Percentiles rank a stretch among this genome's conserved stretches.
phyloP scores from a whole-genome alignment of 2,329 filamentous ascomycete genomes.

The Curvularia verruculosa region DNA sequence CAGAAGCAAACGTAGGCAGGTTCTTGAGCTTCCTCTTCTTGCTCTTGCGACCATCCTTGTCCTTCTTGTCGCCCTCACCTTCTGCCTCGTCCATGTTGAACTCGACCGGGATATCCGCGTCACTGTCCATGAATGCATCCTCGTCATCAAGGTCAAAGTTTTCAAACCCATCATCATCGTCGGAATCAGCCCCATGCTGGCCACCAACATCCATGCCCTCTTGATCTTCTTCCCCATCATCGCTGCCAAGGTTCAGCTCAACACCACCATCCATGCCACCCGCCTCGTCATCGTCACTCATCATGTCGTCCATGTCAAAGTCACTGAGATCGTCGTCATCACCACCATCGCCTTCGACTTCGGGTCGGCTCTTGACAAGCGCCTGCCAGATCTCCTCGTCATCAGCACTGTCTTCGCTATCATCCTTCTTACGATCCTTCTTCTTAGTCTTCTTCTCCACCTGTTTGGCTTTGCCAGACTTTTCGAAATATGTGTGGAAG shows the following conservation, averaged over 20 bases:
- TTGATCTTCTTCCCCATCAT: constrained; percentile 52
- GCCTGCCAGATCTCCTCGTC: constrained; percentile 92
- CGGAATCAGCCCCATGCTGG: constrained; percentile 25
- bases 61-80: constrained; percentile 48
- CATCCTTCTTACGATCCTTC: constrained; percentile 52
- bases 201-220: constrained; percentile 51
- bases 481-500: constrained; percentile 96
- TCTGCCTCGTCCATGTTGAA: constrained; percentile 52
- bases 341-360: constrained; percentile 72
- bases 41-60: constrained; percentile 57
- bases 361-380: constrained; percentile 79
- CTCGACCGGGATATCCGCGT: constrained; percentile 61
- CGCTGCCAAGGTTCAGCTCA: constrained; percentile 55
- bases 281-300: constrained; percentile 56
- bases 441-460: constrained; percentile 64
- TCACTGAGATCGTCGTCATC: constrained; percentile 62
- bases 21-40: constrained; percentile 86
- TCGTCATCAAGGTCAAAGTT: constrained; percentile 58
- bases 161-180: constrained; percentile 44
- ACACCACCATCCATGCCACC: constrained; percentile 51
- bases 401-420: constrained; percentile 62
- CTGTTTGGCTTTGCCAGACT: constrained; percentile 61
- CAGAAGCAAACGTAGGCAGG: constrained; percentile 90
- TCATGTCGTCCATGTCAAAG: constrained; percentile 55
- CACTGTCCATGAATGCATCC: constrained; percentile 61